A percentile compares a stretch with the other conserved stretches of the same genome.
phyloP scores from a whole-genome alignment of 352 stramenopile species.

The Nothophytophthora sp. region DNA sequence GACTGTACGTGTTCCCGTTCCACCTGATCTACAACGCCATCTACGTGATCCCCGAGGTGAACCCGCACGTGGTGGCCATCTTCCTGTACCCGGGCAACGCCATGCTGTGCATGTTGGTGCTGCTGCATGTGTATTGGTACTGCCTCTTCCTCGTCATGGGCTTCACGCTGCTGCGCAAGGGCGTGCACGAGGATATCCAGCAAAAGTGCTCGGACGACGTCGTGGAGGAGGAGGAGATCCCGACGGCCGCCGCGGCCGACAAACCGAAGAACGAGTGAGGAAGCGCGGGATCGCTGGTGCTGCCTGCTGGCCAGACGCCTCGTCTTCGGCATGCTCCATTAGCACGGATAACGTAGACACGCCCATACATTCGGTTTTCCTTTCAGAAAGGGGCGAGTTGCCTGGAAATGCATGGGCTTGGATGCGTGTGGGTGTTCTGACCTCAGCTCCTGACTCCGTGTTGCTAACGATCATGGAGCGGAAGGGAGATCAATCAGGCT shows the following conservation, averaged over 20 bases:
- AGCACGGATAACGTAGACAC: constrained; percentile 21
- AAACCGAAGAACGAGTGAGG: constrained; percentile 33
- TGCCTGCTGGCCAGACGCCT: no score
- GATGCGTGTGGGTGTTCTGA: no score
- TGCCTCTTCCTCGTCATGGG: constrained; percentile 45
- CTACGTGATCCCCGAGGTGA: constrained; percentile 25
- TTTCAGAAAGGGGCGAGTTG: no score
- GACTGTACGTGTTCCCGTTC: constrained; percentile 44
- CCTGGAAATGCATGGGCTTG: background rate
- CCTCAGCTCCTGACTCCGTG: no score
- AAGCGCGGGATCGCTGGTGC: constrained; percentile 16
- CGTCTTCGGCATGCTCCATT: no score
- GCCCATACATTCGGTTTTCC: constrained; percentile 9
- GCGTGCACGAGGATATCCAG: constrained; percentile 37
- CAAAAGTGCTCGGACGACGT: constrained; percentile 30
- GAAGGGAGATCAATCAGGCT: no score
- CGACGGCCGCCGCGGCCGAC: constrained; percentile 5
- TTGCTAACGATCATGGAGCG: no score
- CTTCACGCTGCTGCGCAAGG: constrained; percentile 34
- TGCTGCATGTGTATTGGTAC: constrained; percentile 50
- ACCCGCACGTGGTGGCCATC: constrained; percentile 34
- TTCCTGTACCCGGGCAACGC: constrained; percentile 36
- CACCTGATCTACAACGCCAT: constrained; percentile 42
- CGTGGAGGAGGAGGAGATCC: constrained; percentile 8
- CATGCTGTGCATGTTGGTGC: constrained; percentile 42